Evolutionary conservation across 208 protist genomes (phyloP), one percentile per base, ranked within the genome.

Genomic region (Trypanosoma lewisi): DNA sequence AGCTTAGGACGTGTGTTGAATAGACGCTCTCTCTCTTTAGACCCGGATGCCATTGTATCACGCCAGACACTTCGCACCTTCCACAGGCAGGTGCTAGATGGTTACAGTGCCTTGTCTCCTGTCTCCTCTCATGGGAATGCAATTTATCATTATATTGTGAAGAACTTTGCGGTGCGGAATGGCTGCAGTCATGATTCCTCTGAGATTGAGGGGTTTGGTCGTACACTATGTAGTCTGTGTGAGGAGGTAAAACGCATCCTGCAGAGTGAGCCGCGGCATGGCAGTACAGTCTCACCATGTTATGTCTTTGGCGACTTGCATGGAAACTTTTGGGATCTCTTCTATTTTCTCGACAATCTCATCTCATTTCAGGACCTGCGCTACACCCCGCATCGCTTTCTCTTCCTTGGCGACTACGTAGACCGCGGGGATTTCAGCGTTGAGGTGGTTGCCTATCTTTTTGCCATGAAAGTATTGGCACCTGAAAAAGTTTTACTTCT

Each of bases 361-460:
- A 87, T 96, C 30, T 87, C 85, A 64, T 97, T 96, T 71, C 82
- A 95, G 54, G 87, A 95, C 53, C 77, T 96, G 27, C 87, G 88
- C 70, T 96, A 96, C 88, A 94, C 89, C 36, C 86, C 92, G 44
- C 84, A 93, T 60, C 82, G 85, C 16, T 99, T 99, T 66, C 76
- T 99, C 21, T 99, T 99, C 63, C 86, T 99, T n/a, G 98, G 93
- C 36, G 97, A 99, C 80, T 99, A 99, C 80, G 98, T 99, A 14
- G 98, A 99, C 73, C 93, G 98, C 56, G 98, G 98, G 21, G 85
- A 90, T 62, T 94, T 94, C 65, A 89, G 85, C 63, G 89, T 97
- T 19, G 90, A 97, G 67, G 87, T 93, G n/a, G 67, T 97, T 11
- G 87, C 87, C n/a, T 91, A 94, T 61, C 75, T 97, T 14, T 92